Conservation (phyloP, 208 protist genomes). For the Herpetomonas samuelpessoai region DNA sequence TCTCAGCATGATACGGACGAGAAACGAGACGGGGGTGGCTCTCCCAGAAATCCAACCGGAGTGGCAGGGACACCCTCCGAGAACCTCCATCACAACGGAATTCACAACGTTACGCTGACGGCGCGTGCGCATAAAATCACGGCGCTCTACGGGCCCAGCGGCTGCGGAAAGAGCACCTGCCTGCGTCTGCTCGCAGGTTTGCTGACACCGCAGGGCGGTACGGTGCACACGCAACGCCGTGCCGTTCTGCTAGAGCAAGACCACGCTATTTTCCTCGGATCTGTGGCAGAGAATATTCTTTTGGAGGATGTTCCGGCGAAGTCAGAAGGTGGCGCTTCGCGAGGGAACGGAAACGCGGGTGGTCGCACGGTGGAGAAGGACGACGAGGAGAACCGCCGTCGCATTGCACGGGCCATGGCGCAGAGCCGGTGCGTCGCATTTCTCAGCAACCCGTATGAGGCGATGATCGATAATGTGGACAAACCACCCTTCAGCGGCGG, state of each 20-base stretch:
- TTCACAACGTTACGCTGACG: conserved; percentile 33
- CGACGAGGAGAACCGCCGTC: background rate
- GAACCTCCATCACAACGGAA: conserved; percentile 21
- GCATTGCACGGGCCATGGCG: conserved; percentile 27
- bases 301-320: conserved; percentile 26
- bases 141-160: conserved; percentile 66
- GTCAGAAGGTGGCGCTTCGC: background rate
- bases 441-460: conserved; percentile 52
- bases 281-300: conserved; percentile 74
- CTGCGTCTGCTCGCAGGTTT: conserved; percentile 60
- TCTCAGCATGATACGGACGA: no score
- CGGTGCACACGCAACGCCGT: conserved; percentile 43
- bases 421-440: conserved; percentile 50
- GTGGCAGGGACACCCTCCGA: no score
- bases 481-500: conserved; percentile 77
- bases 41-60: no score
- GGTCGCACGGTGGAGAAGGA: background rate
- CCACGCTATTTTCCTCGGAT: conserved; percentile 74
- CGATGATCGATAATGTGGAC: conserved; percentile 63
- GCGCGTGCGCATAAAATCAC: conserved; percentile 44
- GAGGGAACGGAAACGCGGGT: no score
- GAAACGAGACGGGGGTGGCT: no score
- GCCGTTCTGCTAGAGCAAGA: conserved; percentile 70
- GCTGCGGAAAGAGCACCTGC: conserved; percentile 76
- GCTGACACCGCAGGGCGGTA: conserved; percentile 37